Conservation (phyloP, 768 basidiomycete genomes). For the Russula vinacea region DNA sequence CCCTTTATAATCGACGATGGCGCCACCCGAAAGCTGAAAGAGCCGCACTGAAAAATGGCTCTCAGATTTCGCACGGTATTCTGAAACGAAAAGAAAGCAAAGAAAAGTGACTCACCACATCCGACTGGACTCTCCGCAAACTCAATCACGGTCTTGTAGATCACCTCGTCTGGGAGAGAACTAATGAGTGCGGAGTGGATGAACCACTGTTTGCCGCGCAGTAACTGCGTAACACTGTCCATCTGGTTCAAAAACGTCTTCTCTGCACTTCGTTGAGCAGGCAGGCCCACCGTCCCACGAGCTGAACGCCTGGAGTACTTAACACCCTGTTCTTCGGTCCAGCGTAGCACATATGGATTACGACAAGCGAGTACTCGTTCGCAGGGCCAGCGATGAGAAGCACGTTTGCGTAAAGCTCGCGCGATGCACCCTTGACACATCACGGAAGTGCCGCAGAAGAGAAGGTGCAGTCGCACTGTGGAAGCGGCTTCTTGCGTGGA, state of each 20-base stretch:
- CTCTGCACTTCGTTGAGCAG: conserved; percentile 88
- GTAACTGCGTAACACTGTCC: conserved; percentile 85
- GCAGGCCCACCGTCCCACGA: conserved; percentile 88
- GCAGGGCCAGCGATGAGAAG: conserved; percentile 87
- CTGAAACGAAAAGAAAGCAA: not conserved
- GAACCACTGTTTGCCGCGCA: conserved; percentile 89
- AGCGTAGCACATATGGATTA: conserved; percentile 89
- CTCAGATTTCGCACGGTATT: not conserved
- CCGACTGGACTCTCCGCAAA: conserved; percentile 85
- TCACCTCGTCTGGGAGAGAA: conserved; percentile 82
- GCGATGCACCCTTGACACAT: conserved; percentile 84
- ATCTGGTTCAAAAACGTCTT: conserved; percentile 88
- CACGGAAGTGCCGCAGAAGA: conserved; percentile 86
- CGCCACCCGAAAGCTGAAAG: conserved; percentile 86
- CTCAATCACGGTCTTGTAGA: conserved; percentile 75
- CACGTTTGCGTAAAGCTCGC: conserved; percentile 85
- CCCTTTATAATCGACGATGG: conserved; percentile 67
- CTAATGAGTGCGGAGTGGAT: conserved; percentile 81
- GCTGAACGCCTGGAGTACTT: conserved; percentile 79
- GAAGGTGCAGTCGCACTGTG: conserved; percentile 82
- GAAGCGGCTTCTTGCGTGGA: conserved; percentile 60
- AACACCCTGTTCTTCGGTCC: conserved; percentile 68
- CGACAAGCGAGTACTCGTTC: conserved; percentile 78
- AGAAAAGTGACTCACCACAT: conserved; percentile 63
- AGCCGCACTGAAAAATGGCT: conserved; percentile 64